Base-by-base conservation (phyloP, 2,329 filamentous ascomycete genomes). In the Clathrospora elynae region DNA sequence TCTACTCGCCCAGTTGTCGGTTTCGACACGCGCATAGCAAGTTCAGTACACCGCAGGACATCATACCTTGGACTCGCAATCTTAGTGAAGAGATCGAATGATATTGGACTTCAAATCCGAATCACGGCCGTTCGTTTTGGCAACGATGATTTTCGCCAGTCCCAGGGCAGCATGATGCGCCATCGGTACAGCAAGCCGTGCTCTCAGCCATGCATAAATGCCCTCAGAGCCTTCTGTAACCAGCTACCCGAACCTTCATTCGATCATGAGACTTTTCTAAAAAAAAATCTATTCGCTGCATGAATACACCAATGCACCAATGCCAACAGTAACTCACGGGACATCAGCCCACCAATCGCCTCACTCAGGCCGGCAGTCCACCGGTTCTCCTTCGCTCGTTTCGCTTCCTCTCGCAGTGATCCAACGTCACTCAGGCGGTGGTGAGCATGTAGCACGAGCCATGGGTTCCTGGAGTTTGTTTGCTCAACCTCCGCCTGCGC, bases 401-500 rank as follows among this genome's bases (percentile, higher is more conserved):
- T 28, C 37, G 31, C 22, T 6, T 29, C 35, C 8, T 16, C 17
- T 29, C 11, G 24, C 17, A 11, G 20, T 30, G 25, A 25, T 14
- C 14, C 16, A 18, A 16, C 18, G 17, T 25, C 34, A 13, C 25
- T 35, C 35, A n/a, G 20, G 17, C 12, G 22, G 24, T 33, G 20
- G 28, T 35, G 16, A 31, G n/a, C 11, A 33, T 16, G 39, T 42
- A 18, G 32, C 33, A 25, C 40, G 11, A 28, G 8, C 11, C 12
- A 30, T 25, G 14, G 19, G 13, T 29, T 35, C 14, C 20, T 33
- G 17, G 30, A 40, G 16, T 5, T 29, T 45, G 48, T 49, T 49
- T 49, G 48, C 48, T 49, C 14, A 17, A 18, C 20, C 14, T 16
- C 23, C 13, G 10, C 25, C n/a, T 33, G 29, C 22, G 35, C 36